phyloP scores from a whole-genome alignment of 306 rosid species.

The Vachellia pachyceras region DNA sequence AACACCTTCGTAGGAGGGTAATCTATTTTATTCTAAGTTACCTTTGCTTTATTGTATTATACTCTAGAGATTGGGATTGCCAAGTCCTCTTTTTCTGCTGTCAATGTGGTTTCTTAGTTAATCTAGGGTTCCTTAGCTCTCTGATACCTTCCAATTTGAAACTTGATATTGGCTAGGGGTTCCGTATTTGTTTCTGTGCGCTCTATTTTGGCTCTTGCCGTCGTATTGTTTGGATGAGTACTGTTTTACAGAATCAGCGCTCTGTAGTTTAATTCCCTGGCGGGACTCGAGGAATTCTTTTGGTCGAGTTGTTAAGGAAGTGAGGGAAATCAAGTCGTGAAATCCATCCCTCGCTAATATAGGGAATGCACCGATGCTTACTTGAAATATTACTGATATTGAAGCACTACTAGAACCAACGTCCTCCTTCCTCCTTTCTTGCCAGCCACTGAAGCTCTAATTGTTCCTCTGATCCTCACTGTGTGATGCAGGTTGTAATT shows the following conservation, averaged over 20 bases:
- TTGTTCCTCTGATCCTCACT: neutral
- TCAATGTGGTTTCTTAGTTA: neutral
- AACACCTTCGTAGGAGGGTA: conserved; percentile 85
- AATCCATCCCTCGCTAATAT: neutral
- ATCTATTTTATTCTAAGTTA: neutral
- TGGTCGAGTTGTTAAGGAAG: neutral
- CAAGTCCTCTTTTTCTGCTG: neutral
- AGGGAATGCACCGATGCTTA: neutral
- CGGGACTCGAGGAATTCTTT: neutral
- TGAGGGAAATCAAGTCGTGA: neutral
- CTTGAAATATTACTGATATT: neutral
- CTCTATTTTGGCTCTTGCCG: neutral
- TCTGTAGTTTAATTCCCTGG: neutral
- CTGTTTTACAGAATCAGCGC: neutral
- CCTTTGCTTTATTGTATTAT: neutral
- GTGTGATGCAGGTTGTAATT: conserved; percentile 72
- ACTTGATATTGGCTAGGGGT: neutral
- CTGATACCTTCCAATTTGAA: neutral
- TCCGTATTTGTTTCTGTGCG: neutral
- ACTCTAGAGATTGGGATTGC: neutral
- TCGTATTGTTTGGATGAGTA: neutral
- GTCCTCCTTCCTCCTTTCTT: neutral
- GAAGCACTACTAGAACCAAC: neutral
- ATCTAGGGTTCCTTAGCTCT: conserved; percentile 27
- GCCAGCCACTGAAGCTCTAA: neutral